Conservation (phyloP, 2,329 filamentous ascomycete species). For the Arthrinium phaeospermum region DNA sequence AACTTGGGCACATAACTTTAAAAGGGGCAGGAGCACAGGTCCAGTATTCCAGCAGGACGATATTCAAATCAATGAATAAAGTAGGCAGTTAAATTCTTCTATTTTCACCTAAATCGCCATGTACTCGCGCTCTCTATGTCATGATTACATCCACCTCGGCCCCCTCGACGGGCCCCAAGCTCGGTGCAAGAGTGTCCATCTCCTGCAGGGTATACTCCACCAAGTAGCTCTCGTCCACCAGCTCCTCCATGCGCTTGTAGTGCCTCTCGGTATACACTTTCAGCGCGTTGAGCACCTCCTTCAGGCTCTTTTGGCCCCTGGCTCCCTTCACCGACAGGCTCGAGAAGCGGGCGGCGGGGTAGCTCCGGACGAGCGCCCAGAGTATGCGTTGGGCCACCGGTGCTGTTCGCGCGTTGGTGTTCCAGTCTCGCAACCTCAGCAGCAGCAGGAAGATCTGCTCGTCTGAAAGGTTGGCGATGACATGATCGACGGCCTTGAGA, state of each 20-base stretch:
- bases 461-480: conserved; percentile 78
- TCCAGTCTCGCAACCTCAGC: conserved; percentile 90
- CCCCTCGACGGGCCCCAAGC: conserved; percentile 3
- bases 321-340: conserved; percentile 67
- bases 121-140: conserved; percentile 8
- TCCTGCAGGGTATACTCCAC: conserved; percentile 91
- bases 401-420: conserved; percentile 89
- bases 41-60: background rate
- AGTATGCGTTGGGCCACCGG: conserved; percentile 86
- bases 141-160: conserved; percentile 18
- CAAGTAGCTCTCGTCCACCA: conserved; percentile 92
- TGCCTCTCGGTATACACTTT: conserved; percentile 92
- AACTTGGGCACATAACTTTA: background rate
- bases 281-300: conserved; percentile 86
- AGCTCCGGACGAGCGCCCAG: conserved; percentile 78
- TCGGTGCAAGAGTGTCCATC: conserved; percentile 66
- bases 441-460: conserved; percentile 87
- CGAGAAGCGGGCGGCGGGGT: conserved; percentile 79
- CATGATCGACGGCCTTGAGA: conserved; percentile 76
- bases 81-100: conserved; percentile 1
- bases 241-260: conserved; percentile 85
- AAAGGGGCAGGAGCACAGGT: background rate
- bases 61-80: background rate
- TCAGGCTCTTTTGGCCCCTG: conserved; percentile 69
- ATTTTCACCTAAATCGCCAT: background rate